Percentiles rank a stretch among this genome's conserved stretches.
phyloP scores from a whole-genome alignment of 805 yeast species.

The Starmerella vaccinii region DNA sequence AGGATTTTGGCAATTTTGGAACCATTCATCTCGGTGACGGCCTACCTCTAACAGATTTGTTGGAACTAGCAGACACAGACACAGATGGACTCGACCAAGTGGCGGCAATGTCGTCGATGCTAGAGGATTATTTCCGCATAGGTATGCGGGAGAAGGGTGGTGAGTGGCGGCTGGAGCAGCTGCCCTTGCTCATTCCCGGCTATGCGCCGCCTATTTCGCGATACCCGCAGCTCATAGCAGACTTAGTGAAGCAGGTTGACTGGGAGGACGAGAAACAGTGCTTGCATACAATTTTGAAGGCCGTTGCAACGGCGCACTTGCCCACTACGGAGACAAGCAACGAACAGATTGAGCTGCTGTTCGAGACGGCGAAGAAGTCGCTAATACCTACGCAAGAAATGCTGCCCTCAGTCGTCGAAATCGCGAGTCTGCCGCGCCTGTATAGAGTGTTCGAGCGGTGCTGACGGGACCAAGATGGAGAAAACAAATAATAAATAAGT shows the following conservation, averaged over 20 bases:
- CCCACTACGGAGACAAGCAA: slow-evolving; percentile 41
- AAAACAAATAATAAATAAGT: slow-evolving; percentile 10
- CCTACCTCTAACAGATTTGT: slow-evolving; percentile 33
- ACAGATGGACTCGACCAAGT: slow-evolving; percentile 24
- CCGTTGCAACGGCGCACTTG: slow-evolving; percentile 60
- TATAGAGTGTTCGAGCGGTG: slow-evolving; percentile 92
- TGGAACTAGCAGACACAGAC: slow-evolving; percentile 25
- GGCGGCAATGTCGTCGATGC: slow-evolving; percentile 60
- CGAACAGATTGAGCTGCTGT: slow-evolving; percentile 33
- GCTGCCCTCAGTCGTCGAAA: slow-evolving; percentile 53
- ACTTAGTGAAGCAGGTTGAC: slow-evolving; percentile 48
- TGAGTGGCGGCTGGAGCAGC: slow-evolving; percentile 33
- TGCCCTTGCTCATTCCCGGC: slow-evolving; percentile 62
- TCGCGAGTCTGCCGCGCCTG: slow-evolving; percentile 84
- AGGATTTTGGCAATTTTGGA: slow-evolving; percentile 79
- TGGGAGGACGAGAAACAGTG: slow-evolving; percentile 65
- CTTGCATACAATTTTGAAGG: slow-evolving; percentile 51
- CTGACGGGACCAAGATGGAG: too few species aligned
- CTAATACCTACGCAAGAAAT: slow-evolving; percentile 55
- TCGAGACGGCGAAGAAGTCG: slow-evolving; percentile 54
- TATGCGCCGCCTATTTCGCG: slow-evolving; percentile 55
- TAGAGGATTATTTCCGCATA: slow-evolving; percentile 65
- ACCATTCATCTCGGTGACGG: slow-evolving; percentile 35
- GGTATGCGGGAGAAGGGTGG: slow-evolving; percentile 31
- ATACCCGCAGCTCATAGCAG: slow-evolving; percentile 54